A percentile compares a stretch with the other conserved stretches of the same genome.
These are phyloP conservation scores for Smallanthus sonchifolius DNA, from an alignment of 129 eudicot species.

Conservation along the genomic window DNA sequence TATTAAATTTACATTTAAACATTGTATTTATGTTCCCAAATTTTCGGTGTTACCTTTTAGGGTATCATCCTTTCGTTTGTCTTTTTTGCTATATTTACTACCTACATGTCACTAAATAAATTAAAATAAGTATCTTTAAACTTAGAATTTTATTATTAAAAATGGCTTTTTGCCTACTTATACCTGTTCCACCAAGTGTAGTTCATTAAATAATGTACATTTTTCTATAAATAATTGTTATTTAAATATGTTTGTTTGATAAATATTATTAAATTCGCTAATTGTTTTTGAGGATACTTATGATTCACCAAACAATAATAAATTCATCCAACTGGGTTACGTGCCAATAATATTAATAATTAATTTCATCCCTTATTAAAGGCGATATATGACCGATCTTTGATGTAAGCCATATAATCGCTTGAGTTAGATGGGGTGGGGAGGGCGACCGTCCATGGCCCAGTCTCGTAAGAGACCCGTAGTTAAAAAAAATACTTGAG, in stretches of 20 bases:
- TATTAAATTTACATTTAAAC: neutral
- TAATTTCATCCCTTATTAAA: neutral
- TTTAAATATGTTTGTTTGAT: conserved; percentile 6
- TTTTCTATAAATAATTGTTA: neutral
- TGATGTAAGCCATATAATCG: too few species aligned
- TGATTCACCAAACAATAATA: conserved; percentile 3
- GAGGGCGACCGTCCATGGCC: too few species aligned
- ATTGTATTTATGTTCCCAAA: neutral
- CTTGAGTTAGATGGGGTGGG: too few species aligned
- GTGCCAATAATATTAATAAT: conserved; percentile 21
- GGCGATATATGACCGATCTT: neutral
- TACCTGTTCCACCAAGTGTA: conserved; percentile 35
- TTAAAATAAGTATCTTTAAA: neutral
- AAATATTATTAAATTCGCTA: neutral
- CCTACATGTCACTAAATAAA: neutral
- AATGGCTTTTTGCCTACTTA: conserved; percentile 26
- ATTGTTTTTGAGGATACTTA: neutral
- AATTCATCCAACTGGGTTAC: conserved; percentile 12
- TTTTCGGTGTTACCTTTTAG: neutral
- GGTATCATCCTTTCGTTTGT: neutral
- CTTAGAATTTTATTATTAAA: neutral
- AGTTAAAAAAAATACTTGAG: too few species aligned
- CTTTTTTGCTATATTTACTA: neutral
- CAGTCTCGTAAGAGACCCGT: too few species aligned
- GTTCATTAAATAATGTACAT: neutral